A percentile compares a stretch with the other conserved stretches of the same genome.
These are phyloP conservation scores for Huntiella bhutanensis DNA, from an alignment of 2,329 filamentous ascomycete genomes.

Conservation along the genomic window DNA sequence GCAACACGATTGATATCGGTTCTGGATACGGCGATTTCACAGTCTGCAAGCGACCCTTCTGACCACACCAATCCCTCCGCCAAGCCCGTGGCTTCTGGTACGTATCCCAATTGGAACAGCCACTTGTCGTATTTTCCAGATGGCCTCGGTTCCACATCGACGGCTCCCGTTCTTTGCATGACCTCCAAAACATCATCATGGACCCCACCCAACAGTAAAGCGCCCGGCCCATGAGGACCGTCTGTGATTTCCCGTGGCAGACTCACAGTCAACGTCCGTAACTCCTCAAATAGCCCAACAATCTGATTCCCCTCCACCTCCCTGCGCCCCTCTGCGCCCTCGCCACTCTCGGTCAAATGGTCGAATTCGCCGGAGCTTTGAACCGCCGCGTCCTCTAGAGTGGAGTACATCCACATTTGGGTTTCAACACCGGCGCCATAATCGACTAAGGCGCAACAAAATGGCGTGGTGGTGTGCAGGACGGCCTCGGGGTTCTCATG, in stretches of 20 bases:
- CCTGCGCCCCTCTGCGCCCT: constrained; percentile 19
- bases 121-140: constrained; percentile 33
- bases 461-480: constrained; percentile 14
- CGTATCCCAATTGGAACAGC: constrained; percentile 29
- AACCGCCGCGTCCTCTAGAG: constrained; percentile 22
- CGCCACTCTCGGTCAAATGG: constrained; percentile 10
- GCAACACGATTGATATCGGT: constrained; percentile 38
- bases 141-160: constrained; percentile 7
- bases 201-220: constrained; percentile 19
- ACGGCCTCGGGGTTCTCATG: neutral
- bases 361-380: constrained; percentile 1
- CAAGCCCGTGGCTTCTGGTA: constrained; percentile 22
- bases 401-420: constrained; percentile 43
- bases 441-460: constrained; percentile 43
- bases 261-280: constrained; percentile 15
- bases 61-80: constrained; percentile 37
- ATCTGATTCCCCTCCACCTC: constrained; percentile 19
- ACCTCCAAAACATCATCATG: constrained; percentile 17
- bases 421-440: constrained; percentile 42
- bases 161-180: constrained; percentile 9
- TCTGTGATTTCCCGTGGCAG: constrained; percentile 13
- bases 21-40: constrained; percentile 32
- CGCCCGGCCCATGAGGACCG: constrained; percentile 16
- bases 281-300: constrained; percentile 16
- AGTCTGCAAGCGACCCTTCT: constrained; percentile 30